These are phyloP conservation scores for Hypoxylon rubiginosum DNA, from an alignment of 2,329 filamentous ascomycete genomes.

Conservation along the genomic window DNA sequence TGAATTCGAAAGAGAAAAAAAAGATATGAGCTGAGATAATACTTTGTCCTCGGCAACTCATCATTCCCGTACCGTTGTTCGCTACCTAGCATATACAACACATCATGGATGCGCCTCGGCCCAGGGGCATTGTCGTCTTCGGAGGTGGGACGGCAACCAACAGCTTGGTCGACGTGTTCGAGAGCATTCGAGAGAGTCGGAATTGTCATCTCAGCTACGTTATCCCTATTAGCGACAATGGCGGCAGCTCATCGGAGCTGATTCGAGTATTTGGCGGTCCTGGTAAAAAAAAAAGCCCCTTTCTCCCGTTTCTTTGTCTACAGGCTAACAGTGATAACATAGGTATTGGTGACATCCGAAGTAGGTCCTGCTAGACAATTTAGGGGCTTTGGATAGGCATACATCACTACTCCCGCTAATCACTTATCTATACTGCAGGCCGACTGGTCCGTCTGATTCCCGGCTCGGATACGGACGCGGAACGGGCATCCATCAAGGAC, in stretches of 20 bases:
- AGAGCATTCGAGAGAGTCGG: constrained; percentile 72
- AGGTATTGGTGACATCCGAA: constrained; percentile 54
- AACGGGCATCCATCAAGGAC: constrained; percentile 80
- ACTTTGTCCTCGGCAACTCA: background rate
- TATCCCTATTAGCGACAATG: constrained; percentile 96
- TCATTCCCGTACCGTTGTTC: constrained; percentile 1
- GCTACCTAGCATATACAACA: background rate
- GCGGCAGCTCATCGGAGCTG: constrained; percentile 91
- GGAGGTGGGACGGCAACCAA: constrained; percentile 96
- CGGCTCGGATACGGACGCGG: constrained; percentile 68
- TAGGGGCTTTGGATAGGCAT: background rate
- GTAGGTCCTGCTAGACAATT: constrained; percentile 38
- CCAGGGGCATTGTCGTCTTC: constrained; percentile 81
- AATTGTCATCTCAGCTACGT: constrained; percentile 82
- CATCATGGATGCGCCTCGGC: constrained; percentile 41
- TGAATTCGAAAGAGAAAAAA: background rate
- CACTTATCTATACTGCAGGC: constrained; percentile 62
- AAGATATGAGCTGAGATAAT: background rate
- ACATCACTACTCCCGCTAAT: background rate
- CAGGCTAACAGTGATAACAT: constrained; percentile 15
- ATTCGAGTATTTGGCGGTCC: constrained; percentile 96
- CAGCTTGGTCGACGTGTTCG: constrained; percentile 92
- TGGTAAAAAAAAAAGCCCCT: constrained; percentile 64
- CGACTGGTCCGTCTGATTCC: constrained; percentile 93
- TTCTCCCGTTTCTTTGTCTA: background rate